phyloP scores from a whole-genome alignment of 116 monocot genomes.

The Dioscorea cayenensis region DNA sequence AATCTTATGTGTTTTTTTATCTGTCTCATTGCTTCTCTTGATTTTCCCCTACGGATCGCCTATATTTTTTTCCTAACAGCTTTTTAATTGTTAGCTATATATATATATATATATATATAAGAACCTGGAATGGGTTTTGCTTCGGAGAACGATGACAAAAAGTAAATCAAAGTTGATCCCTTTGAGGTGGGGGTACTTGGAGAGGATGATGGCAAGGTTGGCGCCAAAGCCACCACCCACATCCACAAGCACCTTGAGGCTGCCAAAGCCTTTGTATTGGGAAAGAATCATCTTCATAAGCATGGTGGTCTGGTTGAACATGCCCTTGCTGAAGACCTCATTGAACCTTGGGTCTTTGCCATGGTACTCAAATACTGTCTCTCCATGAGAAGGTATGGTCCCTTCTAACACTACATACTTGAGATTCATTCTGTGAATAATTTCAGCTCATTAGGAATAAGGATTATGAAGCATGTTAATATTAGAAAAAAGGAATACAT shows the following conservation, averaged over 20 bases:
- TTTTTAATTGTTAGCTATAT: too few species aligned
- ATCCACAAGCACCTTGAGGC: neutral
- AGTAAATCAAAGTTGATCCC: constrained; percentile 12
- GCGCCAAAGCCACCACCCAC: constrained; percentile 2
- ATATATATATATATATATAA: too few species aligned
- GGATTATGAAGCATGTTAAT: too few species aligned
- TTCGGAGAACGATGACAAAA: neutral
- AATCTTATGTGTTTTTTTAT: too few species aligned
- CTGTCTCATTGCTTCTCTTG: too few species aligned
- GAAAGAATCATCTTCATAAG: constrained; percentile 6
- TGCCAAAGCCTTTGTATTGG: constrained; percentile 1
- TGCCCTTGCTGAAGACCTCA: constrained; percentile 7
- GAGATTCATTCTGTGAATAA: neutral
- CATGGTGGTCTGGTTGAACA: constrained; percentile 8
- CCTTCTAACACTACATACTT: constrained; percentile 18
- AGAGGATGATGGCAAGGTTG: constrained; percentile 1
- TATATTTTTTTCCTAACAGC: too few species aligned
- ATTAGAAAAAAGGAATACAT: too few species aligned
- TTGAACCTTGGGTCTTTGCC: neutral
- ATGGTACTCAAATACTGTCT: constrained; percentile 5
- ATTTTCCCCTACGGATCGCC: too few species aligned
- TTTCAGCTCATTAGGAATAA: too few species aligned
- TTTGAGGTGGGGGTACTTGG: constrained; percentile 9
- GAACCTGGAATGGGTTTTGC: constrained; percentile 6
- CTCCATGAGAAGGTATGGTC: neutral